Evolutionary conservation across 306 rosid genomes (phyloP), one percentile per base, ranked within the genome.

Genomic region (Vicia faba): DNA sequence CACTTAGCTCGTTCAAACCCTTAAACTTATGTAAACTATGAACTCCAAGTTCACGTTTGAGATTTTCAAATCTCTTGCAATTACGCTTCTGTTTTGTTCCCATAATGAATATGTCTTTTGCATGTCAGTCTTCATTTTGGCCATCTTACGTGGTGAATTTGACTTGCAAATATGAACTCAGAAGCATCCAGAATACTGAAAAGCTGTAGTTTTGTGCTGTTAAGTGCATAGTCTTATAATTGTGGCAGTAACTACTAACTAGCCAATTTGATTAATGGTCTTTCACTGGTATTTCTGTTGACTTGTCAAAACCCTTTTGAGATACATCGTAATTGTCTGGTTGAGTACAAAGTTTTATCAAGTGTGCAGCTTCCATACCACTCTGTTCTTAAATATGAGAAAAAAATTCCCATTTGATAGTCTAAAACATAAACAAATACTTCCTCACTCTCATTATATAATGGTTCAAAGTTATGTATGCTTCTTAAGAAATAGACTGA

Each of bases 211-310:
- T 26, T 64, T 20, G 57, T 61, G 39, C 54, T 35, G 40, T 56
- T 23, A 56, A 38, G 8, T 69, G 64, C 23, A 33, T 35, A 28
- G 44, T 14, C 11, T 19, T 8, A 25, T 44, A 12, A 36, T 28
- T 76, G 15, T 13, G 33, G 57, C 23, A 54, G 18, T 49, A 49
- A 72, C 62, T 45, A 54, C n/a, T 49, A 49, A 72, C 62, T 45
- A 38, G 26, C 36, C 16, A 28, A 23, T 72, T 80, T 62, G 11
- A 53, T 72, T n/a, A 2, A 15, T 51, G 43, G 20, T 26, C 45
- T 23, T 18, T 8, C 36, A 23, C 25, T 5, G 16, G 20, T 61
- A 38, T 45, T 56, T 70, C 28, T 45, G 38, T 33, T 33, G 38
- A 33, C 38, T 33, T 7, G 38, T 33, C 38, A 6, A 33, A 2